Percentiles rank a stretch among this genome's conserved stretches.
Conservation (phyloP, 331 rosid species). For the Pyracantha coccinea region DNA sequence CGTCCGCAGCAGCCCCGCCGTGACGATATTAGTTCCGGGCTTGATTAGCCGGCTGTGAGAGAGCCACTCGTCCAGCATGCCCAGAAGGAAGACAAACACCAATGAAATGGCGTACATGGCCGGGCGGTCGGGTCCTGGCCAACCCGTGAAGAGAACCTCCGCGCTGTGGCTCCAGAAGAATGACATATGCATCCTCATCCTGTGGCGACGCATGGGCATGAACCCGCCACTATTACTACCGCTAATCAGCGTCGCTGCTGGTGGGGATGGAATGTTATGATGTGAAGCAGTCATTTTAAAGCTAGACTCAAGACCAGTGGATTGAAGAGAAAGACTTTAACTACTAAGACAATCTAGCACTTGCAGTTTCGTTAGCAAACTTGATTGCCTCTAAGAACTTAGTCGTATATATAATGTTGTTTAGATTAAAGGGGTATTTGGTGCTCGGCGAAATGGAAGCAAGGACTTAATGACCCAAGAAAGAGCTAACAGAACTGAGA, state of each 20-base stretch:
- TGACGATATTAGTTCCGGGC: constrained; percentile 13
- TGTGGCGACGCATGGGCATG: neutral
- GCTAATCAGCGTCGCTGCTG: neutral
- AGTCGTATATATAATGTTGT: neutral
- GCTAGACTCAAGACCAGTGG: too few species aligned
- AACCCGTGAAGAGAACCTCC: constrained; percentile 47
- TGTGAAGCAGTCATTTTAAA: neutral
- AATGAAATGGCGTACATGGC: constrained; percentile 49
- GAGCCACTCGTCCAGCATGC: constrained; percentile 62
- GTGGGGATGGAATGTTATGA: neutral
- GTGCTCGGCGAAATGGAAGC: neutral
- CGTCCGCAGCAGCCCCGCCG: constrained; percentile 20
- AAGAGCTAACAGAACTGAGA: neutral
- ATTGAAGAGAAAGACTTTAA: too few species aligned
- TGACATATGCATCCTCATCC: constrained; percentile 37
- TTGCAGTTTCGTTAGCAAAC: too few species aligned
- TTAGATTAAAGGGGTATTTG: neutral
- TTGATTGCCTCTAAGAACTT: too few species aligned
- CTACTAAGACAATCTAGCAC: too few species aligned
- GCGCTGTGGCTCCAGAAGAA: constrained; percentile 52
- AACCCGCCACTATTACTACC: neutral
- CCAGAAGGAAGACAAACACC: constrained; percentile 38
- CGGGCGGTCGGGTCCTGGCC: constrained; percentile 46
- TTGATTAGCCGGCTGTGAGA: constrained; percentile 32
- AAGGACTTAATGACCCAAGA: neutral